Evolutionary conservation across 768 basidiomycete species (phyloP), one percentile per base, ranked within the genome.

Genomic region (Lyophyllum atratum): DNA sequence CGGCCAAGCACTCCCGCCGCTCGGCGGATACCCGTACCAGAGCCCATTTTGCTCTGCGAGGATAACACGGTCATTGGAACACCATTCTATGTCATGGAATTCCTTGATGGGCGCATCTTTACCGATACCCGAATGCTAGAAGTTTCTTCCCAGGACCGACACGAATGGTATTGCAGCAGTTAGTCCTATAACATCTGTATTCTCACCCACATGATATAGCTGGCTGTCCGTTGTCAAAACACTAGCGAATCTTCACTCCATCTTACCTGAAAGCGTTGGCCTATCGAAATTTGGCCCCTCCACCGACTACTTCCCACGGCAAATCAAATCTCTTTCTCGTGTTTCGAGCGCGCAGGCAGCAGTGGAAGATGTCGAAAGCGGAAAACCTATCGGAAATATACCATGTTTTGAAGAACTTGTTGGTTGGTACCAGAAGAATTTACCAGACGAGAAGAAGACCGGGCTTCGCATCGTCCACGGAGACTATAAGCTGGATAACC

Each of bases 401-500:
- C 93, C 93, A 4, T 80, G 74, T 52, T 90, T 89, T 69, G 75
- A 84, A 45, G 85, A 89, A 61, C 72, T 97, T 64, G 73, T 92
- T 52, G 70, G 71, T 14, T 97, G 92, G 92, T 97, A 94, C 71
- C 73, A 76, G 58, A 70, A 72, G 26, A 82, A 92, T 66, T 73
- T 92, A 25, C 95, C 93, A 2, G 84, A 92, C 64, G 93, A 95
- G 72, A 75, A 68, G 59, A 85, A 85, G 68, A 82, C 81, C 1
- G 92, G 91, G 0, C 76, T 83, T 52, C 85, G 92, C n/a, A 86
- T 99, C 60, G 94, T 98, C 5, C 96, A 98, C 68, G 96, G 96
- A 25, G 96, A 99, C 72, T 98, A 92, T 70, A 99, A 99, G 71
- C 78, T 96, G n/a, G 96, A 99, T 72, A 99, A 99, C 70, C 70